Evolutionary conservation across 2,329 filamentous ascomycete genomes (phyloP), one percentile per base, ranked within the genome.

Genomic region (Exophiala viscosa): DNA sequence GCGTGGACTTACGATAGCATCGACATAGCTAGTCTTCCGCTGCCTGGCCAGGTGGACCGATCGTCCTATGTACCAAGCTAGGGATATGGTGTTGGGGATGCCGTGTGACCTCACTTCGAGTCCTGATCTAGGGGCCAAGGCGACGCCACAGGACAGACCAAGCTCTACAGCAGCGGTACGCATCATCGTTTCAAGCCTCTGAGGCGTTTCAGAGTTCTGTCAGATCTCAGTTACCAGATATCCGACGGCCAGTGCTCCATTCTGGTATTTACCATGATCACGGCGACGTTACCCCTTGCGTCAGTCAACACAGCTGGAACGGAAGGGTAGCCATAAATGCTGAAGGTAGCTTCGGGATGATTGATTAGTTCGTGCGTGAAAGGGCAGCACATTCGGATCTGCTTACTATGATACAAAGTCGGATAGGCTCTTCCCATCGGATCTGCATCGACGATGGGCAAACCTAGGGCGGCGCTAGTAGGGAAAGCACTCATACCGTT

Each of bases 401-500:
- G n/a, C n/a, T n/a, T n/a, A n/a, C n/a, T n/a, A n/a, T n/a, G n/a
- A n/a, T n/a, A n/a, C n/a, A n/a, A n/a, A n/a, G n/a, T n/a, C n/a
- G 52, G 44, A 36, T 52, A 55, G 17, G 28, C 53, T 54, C 32
- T 55, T 55, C 64, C 67, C 73, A 77, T 76, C 60, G 66, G 73
- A 54, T 76, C 74, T 2, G 66, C 73, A 51, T 77, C 73, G 14
- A 76, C 65, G 2, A 70, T 67, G 8, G 73, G 70, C 14, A 65
- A 60, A 62, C 43, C 61, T 48, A 33, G 55, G 18, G 54, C 54
- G 13, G 58, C 50, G 45, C 5, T 80, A 79, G 5, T 83, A 65
- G 6, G 82, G 73, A 68, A 84, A 70, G 78, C 76, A 57, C 82
- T 77, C 6, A 86, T 70, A 0, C 83, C 83, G 57, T 87, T 87